A percentile compares a stretch with the other conserved stretches of the same genome.
Evolutionary conservation across 208 protist genomes (phyloP).

Genomic region (Porcisia deanei): DNA sequence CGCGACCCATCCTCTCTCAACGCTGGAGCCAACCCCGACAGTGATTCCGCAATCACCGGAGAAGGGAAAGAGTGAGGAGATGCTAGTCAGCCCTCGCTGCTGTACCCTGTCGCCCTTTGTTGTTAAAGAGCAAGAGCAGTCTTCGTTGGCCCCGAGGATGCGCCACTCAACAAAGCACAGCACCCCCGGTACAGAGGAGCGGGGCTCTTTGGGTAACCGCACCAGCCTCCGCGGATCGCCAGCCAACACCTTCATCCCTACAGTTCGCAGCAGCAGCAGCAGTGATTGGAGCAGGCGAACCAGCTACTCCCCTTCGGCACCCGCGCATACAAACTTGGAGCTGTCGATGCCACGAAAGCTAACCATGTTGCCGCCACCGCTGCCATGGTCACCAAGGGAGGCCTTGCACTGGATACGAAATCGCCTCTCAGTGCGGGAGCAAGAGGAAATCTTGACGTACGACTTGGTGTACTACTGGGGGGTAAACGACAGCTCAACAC

Average conservation of each 20-base stretch:
- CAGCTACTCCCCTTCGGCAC: background rate
- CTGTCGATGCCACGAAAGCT: background rate
- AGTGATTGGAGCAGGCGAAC: background rate
- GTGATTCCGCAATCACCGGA: background rate
- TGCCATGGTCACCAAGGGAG: conserved; percentile 46
- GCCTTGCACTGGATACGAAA: conserved; percentile 36
- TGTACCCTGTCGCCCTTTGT: background rate
- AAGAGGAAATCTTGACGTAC: conserved; percentile 77
- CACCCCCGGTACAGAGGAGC: background rate
- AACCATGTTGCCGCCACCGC: conserved; percentile 20
- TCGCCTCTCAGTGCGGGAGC: conserved; percentile 76
- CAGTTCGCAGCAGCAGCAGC: background rate
- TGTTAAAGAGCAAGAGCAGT: background rate
- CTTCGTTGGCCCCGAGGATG: background rate
- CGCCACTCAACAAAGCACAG: background rate
- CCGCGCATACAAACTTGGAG: background rate
- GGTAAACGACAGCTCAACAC: conserved; percentile 6
- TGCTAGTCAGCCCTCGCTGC: background rate
- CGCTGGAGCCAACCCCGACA: background rate
- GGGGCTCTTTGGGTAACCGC: background rate
- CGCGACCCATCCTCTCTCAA: background rate
- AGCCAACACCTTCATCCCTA: background rate
- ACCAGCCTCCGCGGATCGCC: conserved; percentile 1
- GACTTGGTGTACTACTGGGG: conserved; percentile 77
- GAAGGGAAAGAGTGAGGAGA: background rate